Evolutionary conservation across 495 filamentous ascomycete species (phyloP).

Genomic region (Aspergillus bridgeri): DNA sequence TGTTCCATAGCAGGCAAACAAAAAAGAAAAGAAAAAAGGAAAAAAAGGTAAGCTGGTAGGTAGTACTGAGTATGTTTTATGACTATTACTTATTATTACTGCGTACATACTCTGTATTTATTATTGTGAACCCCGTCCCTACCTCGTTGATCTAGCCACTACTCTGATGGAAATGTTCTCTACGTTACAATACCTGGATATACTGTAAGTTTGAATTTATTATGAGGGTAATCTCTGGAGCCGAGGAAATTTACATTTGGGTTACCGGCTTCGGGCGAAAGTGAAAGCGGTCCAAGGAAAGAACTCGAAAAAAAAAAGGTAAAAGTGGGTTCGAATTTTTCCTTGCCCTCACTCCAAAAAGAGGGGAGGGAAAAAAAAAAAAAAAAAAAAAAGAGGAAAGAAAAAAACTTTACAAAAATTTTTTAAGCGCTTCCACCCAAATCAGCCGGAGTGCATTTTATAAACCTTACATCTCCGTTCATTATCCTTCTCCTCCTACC

Average conservation of each 20-base stretch:
- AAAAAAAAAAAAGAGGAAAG: slow-evolving; percentile 18
- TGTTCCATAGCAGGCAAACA: too few relatives aligned
- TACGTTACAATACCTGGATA: too few relatives aligned
- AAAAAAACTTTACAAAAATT: slow-evolving; percentile 21
- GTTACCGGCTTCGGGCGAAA: not conserved
- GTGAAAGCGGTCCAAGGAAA: not conserved
- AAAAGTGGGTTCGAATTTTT: slow-evolving; percentile 20
- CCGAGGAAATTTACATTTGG: not conserved
- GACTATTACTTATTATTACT: too few relatives aligned
- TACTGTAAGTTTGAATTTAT: not conserved
- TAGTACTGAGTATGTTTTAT: too few relatives aligned
- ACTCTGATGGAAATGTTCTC: too few relatives aligned
- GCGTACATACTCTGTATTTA: too few relatives aligned
- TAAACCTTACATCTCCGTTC: slow-evolving; percentile 10
- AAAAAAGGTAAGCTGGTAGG: too few relatives aligned
- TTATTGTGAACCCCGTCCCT: too few relatives aligned
- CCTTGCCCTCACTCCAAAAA: slow-evolving; percentile 1
- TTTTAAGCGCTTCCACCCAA: slow-evolving; percentile 25
- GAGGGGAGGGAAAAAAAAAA: slow-evolving; percentile 13
- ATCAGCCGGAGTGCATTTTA: slow-evolving; percentile 24
- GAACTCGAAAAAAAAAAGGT: slow-evolving; percentile 4
- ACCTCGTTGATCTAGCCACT: too few relatives aligned
- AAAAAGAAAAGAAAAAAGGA: too few relatives aligned
- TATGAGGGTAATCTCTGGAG: not conserved
- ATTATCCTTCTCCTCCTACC: not conserved